phyloP scores from a whole-genome alignment of 2,329 filamentous ascomycete species.

The Neonectria faginata region DNA sequence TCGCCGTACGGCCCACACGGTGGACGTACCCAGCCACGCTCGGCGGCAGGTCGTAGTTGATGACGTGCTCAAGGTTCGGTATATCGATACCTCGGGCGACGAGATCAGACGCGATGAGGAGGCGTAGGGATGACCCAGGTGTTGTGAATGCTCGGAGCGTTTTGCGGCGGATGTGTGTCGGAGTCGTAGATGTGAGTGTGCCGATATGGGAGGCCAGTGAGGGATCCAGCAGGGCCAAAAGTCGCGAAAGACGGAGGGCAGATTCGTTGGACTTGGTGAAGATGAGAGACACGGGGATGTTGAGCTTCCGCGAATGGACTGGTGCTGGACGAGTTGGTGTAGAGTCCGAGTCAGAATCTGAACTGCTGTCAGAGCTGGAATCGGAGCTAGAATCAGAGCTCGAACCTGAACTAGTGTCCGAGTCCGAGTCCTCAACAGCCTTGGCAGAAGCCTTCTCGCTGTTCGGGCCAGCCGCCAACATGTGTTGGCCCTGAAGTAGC shows the following conservation, averaged over 20 bases:
- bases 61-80: constrained; percentile 80
- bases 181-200: constrained; percentile 81
- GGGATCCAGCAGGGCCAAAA: constrained; percentile 76
- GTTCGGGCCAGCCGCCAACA: constrained; percentile 48
- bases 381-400: constrained; percentile 46
- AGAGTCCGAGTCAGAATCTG: constrained; percentile 51
- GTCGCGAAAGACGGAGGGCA: constrained; percentile 85
- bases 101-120: constrained; percentile 93
- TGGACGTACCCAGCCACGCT: constrained; percentile 89
- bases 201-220: constrained; percentile 68
- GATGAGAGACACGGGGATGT: constrained; percentile 71
- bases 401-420: constrained; percentile 44
- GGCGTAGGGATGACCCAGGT: constrained; percentile 73
- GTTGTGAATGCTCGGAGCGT: constrained; percentile 76
- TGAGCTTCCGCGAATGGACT: constrained; percentile 36
- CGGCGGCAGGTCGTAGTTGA: constrained; percentile 93
- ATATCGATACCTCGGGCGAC: constrained; percentile 92
- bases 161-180: constrained; percentile 76
- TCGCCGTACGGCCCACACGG: constrained; percentile 89
- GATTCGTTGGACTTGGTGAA: constrained; percentile 94
- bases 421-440: constrained; percentile 52
- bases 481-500: constrained; percentile 71
- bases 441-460: constrained; percentile 24
- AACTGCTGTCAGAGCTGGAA: constrained; percentile 47
- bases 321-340: constrained; percentile 36